These are phyloP conservation scores for Phycomyces blakesleeanus DNA, from an alignment of 192 early-diverging fungal genomes.

Conservation along the genomic window DNA sequence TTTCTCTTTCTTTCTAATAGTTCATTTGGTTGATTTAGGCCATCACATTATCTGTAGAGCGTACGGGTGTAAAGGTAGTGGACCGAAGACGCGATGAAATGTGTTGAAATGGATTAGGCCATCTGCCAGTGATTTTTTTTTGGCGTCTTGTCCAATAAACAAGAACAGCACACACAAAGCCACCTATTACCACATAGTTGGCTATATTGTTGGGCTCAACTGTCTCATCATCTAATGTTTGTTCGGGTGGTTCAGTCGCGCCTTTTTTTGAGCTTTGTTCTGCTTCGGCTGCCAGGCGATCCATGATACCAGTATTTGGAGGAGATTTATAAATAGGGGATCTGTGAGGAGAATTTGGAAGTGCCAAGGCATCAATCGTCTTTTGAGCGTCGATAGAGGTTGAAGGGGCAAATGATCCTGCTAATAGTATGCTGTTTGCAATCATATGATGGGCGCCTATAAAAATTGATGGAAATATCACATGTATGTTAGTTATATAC, in stretches of 20 bases:
- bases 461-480: not conserved
- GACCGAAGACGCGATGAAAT: too few species aligned
- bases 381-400: not conserved
- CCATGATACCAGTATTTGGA: conserved; percentile 5
- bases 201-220: too few species aligned
- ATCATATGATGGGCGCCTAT: conserved; percentile 27
- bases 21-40: too few species aligned
- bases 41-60: too few species aligned
- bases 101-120: too few species aligned
- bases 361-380: not conserved
- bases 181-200: too few species aligned
- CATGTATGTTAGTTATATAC: not conserved
- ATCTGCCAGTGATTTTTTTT: too few species aligned
- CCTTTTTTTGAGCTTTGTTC: not conserved
- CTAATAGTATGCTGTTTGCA: conserved; percentile 26
- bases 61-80: too few species aligned
- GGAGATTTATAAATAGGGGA: conserved; percentile 11
- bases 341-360: not conserved
- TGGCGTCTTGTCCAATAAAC: too few species aligned
- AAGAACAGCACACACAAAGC: too few species aligned
- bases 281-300: not conserved
- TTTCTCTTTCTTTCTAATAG: too few species aligned
- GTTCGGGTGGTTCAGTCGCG: not conserved
- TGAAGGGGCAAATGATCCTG: conserved; percentile 11
- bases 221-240: not conserved